A percentile compares a stretch with the other conserved stretches of the same genome.
Conservation (phyloP, 2,329 filamentous ascomycete genomes). For the Chaetomiaceae sp. region DNA sequence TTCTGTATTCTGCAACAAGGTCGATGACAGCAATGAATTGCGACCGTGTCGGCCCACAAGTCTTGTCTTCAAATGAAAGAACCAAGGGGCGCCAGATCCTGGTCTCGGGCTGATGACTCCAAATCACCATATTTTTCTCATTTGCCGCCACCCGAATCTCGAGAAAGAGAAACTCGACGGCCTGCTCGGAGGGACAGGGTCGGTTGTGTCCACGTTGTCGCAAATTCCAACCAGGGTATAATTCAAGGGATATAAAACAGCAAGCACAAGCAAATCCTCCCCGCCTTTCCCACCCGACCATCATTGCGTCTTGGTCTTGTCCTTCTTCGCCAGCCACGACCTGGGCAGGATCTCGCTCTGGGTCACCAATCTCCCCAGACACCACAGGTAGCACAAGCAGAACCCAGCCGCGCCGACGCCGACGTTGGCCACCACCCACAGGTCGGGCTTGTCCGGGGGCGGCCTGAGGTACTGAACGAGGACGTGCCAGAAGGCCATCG, state of each 20-base stretch:
- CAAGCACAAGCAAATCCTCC: background rate
- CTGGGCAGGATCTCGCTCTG: conserved; percentile 51
- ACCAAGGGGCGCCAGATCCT: no score
- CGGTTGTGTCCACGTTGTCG: no score
- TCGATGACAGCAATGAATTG: no score
- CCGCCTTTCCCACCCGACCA: background rate
- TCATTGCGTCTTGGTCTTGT: conserved; percentile 38
- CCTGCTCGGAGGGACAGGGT: no score
- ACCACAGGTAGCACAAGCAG: conserved; percentile 86
- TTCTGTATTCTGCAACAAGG: no score
- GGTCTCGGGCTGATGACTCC: no score
- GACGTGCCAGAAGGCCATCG: conserved; percentile 78
- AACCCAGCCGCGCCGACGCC: conserved; percentile 83
- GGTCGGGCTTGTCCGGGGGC: conserved; percentile 75
- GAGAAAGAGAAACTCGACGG: no score
- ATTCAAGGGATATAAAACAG: conserved; percentile 21
- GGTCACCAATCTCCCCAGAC: conserved; percentile 61
- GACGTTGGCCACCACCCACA: conserved; percentile 92
- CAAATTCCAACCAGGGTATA: background rate
- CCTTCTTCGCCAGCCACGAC: conserved; percentile 28
- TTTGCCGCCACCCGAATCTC: no score
- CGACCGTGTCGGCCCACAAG: no score
- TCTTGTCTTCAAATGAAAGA: no score
- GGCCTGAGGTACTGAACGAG: conserved; percentile 63
- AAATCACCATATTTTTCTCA: no score